Base-by-base conservation (phyloP, 2,329 filamentous ascomycete genomes). In the Ceratocystis eucalypticola region DNA sequence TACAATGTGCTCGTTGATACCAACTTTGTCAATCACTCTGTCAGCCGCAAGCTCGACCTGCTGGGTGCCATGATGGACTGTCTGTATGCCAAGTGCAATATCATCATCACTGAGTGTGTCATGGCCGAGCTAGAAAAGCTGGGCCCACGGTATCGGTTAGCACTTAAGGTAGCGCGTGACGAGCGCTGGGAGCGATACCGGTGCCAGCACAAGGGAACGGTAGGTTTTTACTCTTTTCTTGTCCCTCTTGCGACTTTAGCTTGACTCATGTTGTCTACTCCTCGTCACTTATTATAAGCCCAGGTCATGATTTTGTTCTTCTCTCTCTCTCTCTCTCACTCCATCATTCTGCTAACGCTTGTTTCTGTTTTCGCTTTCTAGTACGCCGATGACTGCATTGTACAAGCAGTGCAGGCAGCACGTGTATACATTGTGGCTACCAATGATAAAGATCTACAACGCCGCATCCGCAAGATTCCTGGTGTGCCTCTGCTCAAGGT, bases 61-160 rank as follows among this genome's bases (percentile, higher is more conserved):
- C 82, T 96, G 22, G 87, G 93, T 68, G 86, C 88, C 2, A 89
- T 96, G 80, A 96, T 96, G 90, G 91, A 96, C 75, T 88, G 89
- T 65, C 82, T 99, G 3, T 96, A 92, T 74, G 93, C 93, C 20
- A 95, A 95, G 72, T 94, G 89, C 74, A 90, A 86, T 25, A 91
- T 91, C 20, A 88, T 94, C 70, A 91, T 97, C 70, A 96, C 91
- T 1, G 79, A 73, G 68, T 82, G 88, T 78, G 86, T 87, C 71
- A 87, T 92, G 82, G 87, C 86, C 66, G 91, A 96, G 75, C 77
- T 96, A 70, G 91, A 96, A 74, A 96, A 96, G 74, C 81, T 96
- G 8, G 92, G 93, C 0, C 84, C 85, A 2, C 94, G 94, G 74
- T 99, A 96, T 77, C 80, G 92, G 6, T 85, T 97, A 66, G 92